Evolutionary conservation across 2,329 filamentous ascomycete genomes (phyloP).

Genomic region (Neophaeococcomyces aloes): DNA sequence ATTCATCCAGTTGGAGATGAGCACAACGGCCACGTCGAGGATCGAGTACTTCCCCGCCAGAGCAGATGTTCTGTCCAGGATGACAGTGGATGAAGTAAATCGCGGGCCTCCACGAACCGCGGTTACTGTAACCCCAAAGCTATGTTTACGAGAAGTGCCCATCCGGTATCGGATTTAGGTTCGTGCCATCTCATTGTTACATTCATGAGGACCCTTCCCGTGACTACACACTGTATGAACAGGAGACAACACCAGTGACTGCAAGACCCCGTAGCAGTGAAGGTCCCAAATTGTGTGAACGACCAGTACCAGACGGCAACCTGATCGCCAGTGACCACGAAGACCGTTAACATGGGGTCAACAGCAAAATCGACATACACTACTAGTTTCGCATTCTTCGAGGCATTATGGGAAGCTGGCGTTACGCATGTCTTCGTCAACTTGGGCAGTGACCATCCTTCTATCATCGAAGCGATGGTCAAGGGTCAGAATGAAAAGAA

Average conservation of each 20-base stretch:
- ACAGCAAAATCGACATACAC: slow-evolving; percentile 42
- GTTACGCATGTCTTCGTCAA: slow-evolving; percentile 45
- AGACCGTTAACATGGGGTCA: slow-evolving; percentile 10
- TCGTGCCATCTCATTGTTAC: too few relatives aligned
- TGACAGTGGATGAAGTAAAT: not conserved
- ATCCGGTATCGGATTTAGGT: too few relatives aligned
- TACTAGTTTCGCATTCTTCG: slow-evolving; percentile 71
- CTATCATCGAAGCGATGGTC: slow-evolving; percentile 70
- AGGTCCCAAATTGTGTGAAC: too few relatives aligned
- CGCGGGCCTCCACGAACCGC: too few relatives aligned
- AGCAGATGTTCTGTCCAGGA: not conserved
- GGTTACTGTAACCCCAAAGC: too few relatives aligned
- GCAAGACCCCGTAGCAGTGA: too few relatives aligned
- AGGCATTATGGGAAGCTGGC: slow-evolving; percentile 61
- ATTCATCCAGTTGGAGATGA: slow-evolving; percentile 3
- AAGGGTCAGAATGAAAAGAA: slow-evolving; percentile 59
- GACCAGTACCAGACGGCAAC: too few relatives aligned
- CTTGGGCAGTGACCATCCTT: slow-evolving; percentile 52
- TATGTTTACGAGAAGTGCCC: too few relatives aligned
- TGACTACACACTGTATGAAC: too few relatives aligned
- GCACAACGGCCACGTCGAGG: not conserved
- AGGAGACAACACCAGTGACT: too few relatives aligned
- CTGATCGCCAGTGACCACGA: too few relatives aligned
- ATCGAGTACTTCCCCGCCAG: not conserved
- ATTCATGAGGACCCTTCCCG: too few relatives aligned